Percentiles rank a stretch among this genome's conserved stretches.
Evolutionary conservation across 23 red algal species (phyloP).

Genomic region (Gracilaria gracilis): DNA sequence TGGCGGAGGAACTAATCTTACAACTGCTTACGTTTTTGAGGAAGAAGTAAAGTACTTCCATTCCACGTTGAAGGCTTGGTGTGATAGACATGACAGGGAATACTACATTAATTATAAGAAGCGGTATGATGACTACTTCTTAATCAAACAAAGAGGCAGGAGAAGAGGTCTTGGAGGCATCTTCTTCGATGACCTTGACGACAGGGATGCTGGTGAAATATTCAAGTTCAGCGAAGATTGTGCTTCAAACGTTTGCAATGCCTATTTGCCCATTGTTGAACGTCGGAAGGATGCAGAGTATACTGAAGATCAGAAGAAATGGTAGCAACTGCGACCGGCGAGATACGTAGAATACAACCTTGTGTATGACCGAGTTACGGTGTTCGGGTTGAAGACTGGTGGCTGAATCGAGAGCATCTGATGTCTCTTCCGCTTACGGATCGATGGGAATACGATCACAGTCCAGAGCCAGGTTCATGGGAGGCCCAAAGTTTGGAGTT

Average conservation of each 20-base stretch:
- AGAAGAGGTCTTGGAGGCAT: conserved; percentile 94
- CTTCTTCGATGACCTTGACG: conserved; percentile 99
- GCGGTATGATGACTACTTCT: conserved; percentile 98
- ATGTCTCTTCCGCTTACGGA: conserved; percentile 97
- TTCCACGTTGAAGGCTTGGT: conserved; percentile 83
- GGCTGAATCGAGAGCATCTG: conserved; percentile 98
- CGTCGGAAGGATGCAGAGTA: conserved; percentile 83
- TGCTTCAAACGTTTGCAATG: conserved; percentile 71
- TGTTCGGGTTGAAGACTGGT: conserved; percentile 99
- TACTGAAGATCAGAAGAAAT: conserved; percentile 85
- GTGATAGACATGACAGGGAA: conserved; percentile 87
- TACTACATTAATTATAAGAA: conserved; percentile 95
- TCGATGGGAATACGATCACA: conserved; percentile 94
- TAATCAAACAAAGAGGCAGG: conserved; percentile 93
- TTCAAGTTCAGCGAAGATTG: conserved; percentile 88
- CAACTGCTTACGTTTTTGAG: conserved; percentile 91
- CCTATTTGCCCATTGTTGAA: conserved; percentile 91
- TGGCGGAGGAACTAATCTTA: conserved; percentile 98
- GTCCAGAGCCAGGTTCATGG: conserved; percentile 87
- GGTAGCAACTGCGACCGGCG: conserved; percentile 95
- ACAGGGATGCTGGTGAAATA: conserved; percentile 72
- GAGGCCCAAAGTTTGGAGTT: conserved; percentile 85
- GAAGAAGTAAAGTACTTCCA: conserved; percentile 94
- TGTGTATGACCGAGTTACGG: conserved; percentile 95
- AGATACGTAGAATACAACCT: conserved; percentile 99